Conservation (phyloP, 306 rosid species). For the Astragalus membranaceus region DNA sequence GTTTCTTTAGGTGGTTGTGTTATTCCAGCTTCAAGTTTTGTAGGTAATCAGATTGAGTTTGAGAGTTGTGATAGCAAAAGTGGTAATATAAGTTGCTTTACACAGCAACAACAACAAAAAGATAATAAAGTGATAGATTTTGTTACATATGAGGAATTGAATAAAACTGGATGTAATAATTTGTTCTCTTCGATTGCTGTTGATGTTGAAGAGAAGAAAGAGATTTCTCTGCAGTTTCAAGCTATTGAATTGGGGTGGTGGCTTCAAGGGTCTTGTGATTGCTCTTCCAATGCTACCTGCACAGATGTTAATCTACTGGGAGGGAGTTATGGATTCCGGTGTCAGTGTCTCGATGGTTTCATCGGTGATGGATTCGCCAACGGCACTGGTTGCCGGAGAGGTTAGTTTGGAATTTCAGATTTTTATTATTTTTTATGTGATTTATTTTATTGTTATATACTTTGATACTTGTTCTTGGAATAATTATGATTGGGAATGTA, state of each 20-base stretch:
- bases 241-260: constrained; percentile 75
- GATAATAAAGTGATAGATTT: background rate
- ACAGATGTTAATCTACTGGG: background rate
- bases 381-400: constrained; percentile 66
- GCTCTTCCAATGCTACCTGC: constrained; percentile 32
- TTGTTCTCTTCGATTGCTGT: constrained; percentile 49
- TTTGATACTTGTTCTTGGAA: constrained; percentile 17
- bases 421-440: background rate
- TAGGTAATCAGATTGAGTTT: constrained; percentile 5
- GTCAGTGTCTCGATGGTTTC: constrained; percentile 47
- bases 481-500: background rate
- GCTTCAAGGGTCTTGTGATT: constrained; percentile 32
- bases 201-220: constrained; percentile 23
- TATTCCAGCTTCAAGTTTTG: constrained; percentile 26
- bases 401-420: constrained; percentile 35
- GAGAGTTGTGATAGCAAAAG: constrained; percentile 9
- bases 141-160: background rate
- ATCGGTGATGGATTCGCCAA: constrained; percentile 51
- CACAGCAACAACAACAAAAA: background rate
- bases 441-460: background rate
- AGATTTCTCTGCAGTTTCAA: constrained; percentile 40
- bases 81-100: constrained; percentile 47
- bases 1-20: constrained; percentile 26
- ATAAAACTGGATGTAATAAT: constrained; percentile 11
- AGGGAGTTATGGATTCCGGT: constrained; percentile 32